Percentiles rank a stretch among this genome's conserved stretches.
phyloP scores from a whole-genome alignment of 306 rosid species.

The Trichosanthes cucumerina region DNA sequence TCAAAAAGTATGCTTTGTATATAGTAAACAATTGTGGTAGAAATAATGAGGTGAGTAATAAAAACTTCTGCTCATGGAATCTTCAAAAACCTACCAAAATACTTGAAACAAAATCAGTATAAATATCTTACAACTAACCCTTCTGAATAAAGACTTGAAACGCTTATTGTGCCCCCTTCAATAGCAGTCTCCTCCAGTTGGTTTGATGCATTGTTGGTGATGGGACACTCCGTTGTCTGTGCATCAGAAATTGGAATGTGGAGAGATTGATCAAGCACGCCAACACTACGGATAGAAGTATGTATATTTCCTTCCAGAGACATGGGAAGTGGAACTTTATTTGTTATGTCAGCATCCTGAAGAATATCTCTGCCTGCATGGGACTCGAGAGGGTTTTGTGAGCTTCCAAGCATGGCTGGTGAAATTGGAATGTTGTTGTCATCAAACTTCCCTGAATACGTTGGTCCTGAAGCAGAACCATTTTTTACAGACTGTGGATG shows the following conservation, averaged over 20 bases:
- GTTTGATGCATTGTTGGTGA: conserved; percentile 35
- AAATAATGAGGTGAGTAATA: not conserved
- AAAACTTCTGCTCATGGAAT: conserved; percentile 1
- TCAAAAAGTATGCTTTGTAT: too few species aligned
- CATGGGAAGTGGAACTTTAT: conserved; percentile 41
- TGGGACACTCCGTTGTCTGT: conserved; percentile 50
- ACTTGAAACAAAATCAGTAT: not conserved
- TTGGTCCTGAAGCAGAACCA: conserved; percentile 47
- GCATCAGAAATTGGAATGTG: conserved; percentile 55
- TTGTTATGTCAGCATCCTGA: conserved; percentile 49
- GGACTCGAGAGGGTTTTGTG: conserved; percentile 44
- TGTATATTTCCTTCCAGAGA: conserved; percentile 41
- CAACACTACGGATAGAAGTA: conserved; percentile 53
- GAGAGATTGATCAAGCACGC: conserved; percentile 53
- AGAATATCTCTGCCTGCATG: conserved; percentile 45
- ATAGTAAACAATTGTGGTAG: too few species aligned
- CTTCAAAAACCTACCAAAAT: not conserved
- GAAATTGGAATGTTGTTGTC: conserved; percentile 51
- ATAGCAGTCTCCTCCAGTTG: conserved; percentile 55
- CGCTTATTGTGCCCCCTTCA: conserved; percentile 91
- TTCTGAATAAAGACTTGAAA: conserved; percentile 87
- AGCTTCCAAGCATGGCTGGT: conserved; percentile 46
- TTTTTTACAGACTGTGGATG: conserved; percentile 56
- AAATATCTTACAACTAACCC: conserved; percentile 44
- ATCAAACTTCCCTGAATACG: conserved; percentile 71